phyloP scores from a whole-genome alignment of 2,329 filamentous ascomycete genomes.

The Dactylonectria macrodidyma region DNA sequence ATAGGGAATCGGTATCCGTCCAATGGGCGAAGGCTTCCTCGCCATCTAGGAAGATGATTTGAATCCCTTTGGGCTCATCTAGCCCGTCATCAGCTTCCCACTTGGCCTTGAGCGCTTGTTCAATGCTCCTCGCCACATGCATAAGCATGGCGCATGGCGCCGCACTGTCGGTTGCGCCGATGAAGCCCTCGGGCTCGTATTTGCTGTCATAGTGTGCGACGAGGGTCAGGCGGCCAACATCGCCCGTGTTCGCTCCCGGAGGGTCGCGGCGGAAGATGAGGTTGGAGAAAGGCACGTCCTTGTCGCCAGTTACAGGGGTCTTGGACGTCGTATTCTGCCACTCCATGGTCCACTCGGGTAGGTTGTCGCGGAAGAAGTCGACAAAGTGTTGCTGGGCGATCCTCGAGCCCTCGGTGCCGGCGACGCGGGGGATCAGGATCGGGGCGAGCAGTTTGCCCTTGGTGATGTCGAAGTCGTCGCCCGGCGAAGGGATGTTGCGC shows the following conservation, averaged over 20 bases:
- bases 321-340: constrained; percentile 92
- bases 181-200: constrained; percentile 84
- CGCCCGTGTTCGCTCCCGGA: constrained; percentile 81
- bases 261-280: constrained; percentile 90
- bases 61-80: constrained; percentile 85
- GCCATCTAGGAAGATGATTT: constrained; percentile 91
- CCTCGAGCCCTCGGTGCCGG: constrained; percentile 83
- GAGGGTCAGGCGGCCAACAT: constrained; percentile 85
- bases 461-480: constrained; percentile 83
- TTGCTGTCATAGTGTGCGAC: constrained; percentile 97
- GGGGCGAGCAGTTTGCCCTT: constrained; percentile 84
- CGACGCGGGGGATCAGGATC: constrained; percentile 89
- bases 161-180: constrained; percentile 94
- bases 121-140: constrained; percentile 86
- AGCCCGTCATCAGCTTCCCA: constrained; percentile 76
- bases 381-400: constrained; percentile 86
- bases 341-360: constrained; percentile 84
- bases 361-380: constrained; percentile 80
- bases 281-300: constrained; percentile 86
- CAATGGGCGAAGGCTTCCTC: constrained; percentile 92
- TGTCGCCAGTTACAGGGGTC: constrained; percentile 81
- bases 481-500: constrained; percentile 78
- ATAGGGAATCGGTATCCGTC: constrained; percentile 87
- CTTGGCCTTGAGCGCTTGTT: constrained; percentile 83
- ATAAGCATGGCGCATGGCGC: constrained; percentile 95